phyloP scores from a whole-genome alignment of 768 basidiomycete genomes.

The Trametes maxima region DNA sequence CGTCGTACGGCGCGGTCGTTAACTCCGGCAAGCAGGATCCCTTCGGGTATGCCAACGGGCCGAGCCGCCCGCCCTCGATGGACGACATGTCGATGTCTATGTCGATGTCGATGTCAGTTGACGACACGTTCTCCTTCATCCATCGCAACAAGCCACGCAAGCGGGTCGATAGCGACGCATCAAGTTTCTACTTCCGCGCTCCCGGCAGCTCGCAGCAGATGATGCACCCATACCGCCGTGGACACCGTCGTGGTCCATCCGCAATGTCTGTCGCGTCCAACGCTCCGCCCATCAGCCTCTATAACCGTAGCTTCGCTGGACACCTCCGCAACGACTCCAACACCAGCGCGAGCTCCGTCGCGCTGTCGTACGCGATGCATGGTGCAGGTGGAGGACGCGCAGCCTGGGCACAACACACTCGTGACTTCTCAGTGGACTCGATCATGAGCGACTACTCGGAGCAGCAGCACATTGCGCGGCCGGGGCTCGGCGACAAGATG shows the following conservation, averaged over 20 bases:
- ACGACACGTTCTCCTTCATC: conserved; percentile 76
- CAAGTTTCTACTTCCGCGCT: conserved; percentile 74
- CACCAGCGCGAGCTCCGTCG: conserved; percentile 59
- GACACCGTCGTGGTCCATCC: conserved; percentile 63
- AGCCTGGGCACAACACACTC: conserved; percentile 60
- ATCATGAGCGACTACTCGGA: conserved; percentile 63
- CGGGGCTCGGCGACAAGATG: conserved; percentile 88
- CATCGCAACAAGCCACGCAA: conserved; percentile 41
- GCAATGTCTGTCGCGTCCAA: conserved; percentile 51
- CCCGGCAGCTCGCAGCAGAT: conserved; percentile 30
- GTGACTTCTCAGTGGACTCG: conserved; percentile 65
- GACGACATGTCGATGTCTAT: conserved; percentile 48
- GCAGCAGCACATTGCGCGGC: conserved; percentile 57
- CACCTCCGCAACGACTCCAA: conserved; percentile 59
- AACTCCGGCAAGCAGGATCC: conserved; percentile 67
- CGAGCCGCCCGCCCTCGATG: conserved; percentile 60
- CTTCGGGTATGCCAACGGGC: conserved; percentile 63
- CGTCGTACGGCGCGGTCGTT: conserved; percentile 73
- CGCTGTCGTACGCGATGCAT: conserved; percentile 55
- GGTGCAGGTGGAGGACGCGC: conserved; percentile 57
- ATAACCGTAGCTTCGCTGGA: conserved; percentile 63
- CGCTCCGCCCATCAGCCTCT: conserved; percentile 70
- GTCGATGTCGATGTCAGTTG: conserved; percentile 54
- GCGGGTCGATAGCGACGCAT: conserved; percentile 74
- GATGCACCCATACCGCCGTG: conserved; percentile 43